phyloP scores from a whole-genome alignment of 805 yeast genomes.

The Brettanomyces nanus region DNA sequence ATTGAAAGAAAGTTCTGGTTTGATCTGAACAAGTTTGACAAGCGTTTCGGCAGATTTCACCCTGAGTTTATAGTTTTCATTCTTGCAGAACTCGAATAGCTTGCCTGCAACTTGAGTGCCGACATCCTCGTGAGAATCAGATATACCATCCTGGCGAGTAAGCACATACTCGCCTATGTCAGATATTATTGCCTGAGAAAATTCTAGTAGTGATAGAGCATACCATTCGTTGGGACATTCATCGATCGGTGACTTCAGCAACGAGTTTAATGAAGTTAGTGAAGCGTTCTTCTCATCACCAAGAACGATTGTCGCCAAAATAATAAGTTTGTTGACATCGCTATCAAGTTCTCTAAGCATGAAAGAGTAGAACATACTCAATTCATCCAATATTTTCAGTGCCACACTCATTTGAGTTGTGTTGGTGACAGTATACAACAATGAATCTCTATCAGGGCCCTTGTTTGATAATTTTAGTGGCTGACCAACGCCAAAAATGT shows the following conservation, averaged over 20 bases:
- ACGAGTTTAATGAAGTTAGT: conserved; percentile 15
- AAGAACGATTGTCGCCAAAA: conserved; percentile 20
- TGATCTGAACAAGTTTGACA: conserved; percentile 27
- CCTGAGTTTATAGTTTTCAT: conserved; percentile 33
- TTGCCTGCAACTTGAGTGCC: conserved; percentile 26
- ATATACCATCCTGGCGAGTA: conserved; percentile 22
- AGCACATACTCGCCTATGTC: conserved; percentile 26
- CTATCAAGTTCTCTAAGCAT: conserved; percentile 25
- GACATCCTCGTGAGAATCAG: conserved; percentile 19
- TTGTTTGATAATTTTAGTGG: conserved; percentile 9
- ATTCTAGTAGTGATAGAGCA: conserved; percentile 18
- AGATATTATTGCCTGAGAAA: conserved; percentile 21
- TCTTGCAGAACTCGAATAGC: conserved; percentile 29
- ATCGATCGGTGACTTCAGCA: conserved; percentile 4
- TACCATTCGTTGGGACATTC: conserved; percentile 5
- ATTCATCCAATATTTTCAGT: conserved; percentile 16
- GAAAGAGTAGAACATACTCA: conserved; percentile 22
- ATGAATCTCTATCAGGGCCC: conserved; percentile 8
- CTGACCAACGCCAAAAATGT: conserved; percentile 14
- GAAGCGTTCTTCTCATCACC: conserved; percentile 5
- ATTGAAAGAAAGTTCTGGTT: conserved; percentile 22
- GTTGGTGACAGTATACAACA: not conserved
- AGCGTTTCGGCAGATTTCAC: conserved; percentile 31
- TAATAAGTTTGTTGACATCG: conserved; percentile 27
- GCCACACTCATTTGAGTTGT: conserved; percentile 8